Evolutionary conservation across 192 early-diverging fungal species (phyloP).

Genomic region (Backusella parvicylindrica): DNA sequence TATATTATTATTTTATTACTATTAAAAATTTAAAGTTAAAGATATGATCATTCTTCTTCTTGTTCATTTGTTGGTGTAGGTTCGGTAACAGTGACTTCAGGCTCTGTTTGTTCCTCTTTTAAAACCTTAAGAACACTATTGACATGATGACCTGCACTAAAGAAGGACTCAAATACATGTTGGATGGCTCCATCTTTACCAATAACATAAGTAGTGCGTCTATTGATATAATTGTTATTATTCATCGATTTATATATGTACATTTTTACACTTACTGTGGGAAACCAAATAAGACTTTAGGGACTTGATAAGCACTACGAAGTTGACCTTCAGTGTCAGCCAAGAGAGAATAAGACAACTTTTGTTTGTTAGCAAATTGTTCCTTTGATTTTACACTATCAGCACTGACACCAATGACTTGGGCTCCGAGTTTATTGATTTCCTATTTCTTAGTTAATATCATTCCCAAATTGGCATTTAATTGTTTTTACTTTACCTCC

Average conservation of each 20-base stretch:
- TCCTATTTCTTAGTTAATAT: constrained; percentile 5
- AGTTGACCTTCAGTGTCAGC: constrained; percentile 30
- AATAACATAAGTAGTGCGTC: constrained; percentile 37
- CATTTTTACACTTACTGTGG: constrained; percentile 1
- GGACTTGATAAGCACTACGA: constrained; percentile 29
- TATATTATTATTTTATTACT: background rate
- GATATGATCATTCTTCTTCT: background rate
- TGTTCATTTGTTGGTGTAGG: background rate
- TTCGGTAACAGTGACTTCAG: background rate
- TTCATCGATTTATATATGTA: background rate
- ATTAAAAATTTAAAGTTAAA: background rate
- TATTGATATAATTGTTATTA: background rate
- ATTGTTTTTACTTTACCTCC: constrained; percentile 14
- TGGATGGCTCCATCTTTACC: constrained; percentile 31
- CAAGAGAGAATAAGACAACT: constrained; percentile 30
- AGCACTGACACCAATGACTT: constrained; percentile 34
- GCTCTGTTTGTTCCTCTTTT: background rate
- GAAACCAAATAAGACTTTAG: constrained; percentile 18
- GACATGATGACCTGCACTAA: constrained; percentile 29
- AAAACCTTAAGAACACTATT: constrained; percentile 29
- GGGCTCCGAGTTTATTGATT: constrained; percentile 30
- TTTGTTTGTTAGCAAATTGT: constrained; percentile 19
- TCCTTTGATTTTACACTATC: constrained; percentile 33
- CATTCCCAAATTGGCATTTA: no score
- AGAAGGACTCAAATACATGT: constrained; percentile 36